These are phyloP conservation scores for Globisporangium orthogonon DNA, from an alignment of 352 stramenopile genomes.

Conservation along the genomic window DNA sequence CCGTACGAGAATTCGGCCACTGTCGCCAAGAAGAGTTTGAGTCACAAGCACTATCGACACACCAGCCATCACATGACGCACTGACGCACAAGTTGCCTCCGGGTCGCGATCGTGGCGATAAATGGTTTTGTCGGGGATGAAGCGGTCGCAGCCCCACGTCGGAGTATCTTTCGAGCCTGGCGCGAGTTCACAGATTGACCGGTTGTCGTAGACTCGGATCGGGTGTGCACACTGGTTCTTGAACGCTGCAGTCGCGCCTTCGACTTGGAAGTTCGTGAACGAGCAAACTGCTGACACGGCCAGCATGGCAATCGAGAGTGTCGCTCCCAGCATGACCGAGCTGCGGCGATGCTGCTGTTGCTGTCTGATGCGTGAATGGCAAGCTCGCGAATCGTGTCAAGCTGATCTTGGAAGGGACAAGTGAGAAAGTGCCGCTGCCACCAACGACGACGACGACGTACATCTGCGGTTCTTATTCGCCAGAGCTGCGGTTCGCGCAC, in stretches of 20 bases:
- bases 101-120: constrained; percentile 13
- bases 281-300: too few species aligned
- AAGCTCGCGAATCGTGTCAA: too few species aligned
- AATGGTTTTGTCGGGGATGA: constrained; percentile 13
- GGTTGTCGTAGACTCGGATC: constrained; percentile 16
- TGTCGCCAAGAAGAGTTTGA: constrained; percentile 2
- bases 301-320: too few species aligned
- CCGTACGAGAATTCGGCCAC: constrained; percentile 20
- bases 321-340: too few species aligned
- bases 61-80: not conserved
- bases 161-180: not conserved
- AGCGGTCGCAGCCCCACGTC: constrained; percentile 7
- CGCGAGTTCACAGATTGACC: constrained; percentile 9
- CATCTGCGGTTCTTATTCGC: too few species aligned
- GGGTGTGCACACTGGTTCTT: constrained; percentile 19
- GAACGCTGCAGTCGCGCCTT: constrained; percentile 10
- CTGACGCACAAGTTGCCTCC: constrained; percentile 22
- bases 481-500: too few species aligned
- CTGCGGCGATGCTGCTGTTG: too few species aligned
- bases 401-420: too few species aligned
- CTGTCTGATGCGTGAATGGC: too few species aligned
- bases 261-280: not conserved
- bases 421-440: too few species aligned
- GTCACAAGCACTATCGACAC: too few species aligned
- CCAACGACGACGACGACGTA: too few species aligned